A percentile compares a stretch with the other conserved stretches of the same genome.
phyloP scores from a whole-genome alignment of 345 rosid genomes.

The Sapria himalayana region DNA sequence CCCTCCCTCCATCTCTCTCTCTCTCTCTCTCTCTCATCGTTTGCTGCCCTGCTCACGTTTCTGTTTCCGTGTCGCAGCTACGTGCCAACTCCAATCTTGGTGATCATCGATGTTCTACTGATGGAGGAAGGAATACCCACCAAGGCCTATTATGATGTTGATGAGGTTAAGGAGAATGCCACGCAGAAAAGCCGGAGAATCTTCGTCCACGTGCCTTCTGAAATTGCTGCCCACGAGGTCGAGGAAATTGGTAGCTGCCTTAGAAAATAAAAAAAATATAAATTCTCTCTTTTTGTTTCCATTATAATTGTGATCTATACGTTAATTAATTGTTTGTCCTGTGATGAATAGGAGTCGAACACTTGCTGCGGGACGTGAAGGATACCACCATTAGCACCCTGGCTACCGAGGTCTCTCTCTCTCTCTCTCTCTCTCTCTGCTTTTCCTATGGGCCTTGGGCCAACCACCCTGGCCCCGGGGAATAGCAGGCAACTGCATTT shows the following conservation, averaged over 20 bases:
- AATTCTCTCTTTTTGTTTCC: slow-evolving; percentile 3
- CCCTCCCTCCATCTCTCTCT: background rate
- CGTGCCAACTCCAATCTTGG: slow-evolving; percentile 67
- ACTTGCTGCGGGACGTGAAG: slow-evolving; percentile 70
- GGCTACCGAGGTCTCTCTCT: slow-evolving; percentile 47
- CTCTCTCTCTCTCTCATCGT: background rate
- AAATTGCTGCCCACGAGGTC: slow-evolving; percentile 77
- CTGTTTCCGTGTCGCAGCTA: slow-evolving; percentile 24
- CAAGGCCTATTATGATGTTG: slow-evolving; percentile 68
- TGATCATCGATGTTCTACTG: slow-evolving; percentile 84
- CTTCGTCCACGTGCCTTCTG: slow-evolving; percentile 54
- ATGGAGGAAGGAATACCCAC: slow-evolving; percentile 80
- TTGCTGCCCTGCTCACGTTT: background rate
- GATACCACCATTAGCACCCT: slow-evolving; percentile 76
- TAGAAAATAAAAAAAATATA: slow-evolving; percentile 1
- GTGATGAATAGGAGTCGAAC: slow-evolving; percentile 42
- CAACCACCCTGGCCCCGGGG: no score
- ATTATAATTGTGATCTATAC: background rate
- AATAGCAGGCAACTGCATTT: no score
- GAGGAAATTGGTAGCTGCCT: slow-evolving; percentile 74
- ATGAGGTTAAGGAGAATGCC: slow-evolving; percentile 85
- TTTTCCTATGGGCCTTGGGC: no score
- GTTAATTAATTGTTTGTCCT: slow-evolving; percentile 1
- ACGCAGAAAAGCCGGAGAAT: slow-evolving; percentile 78
- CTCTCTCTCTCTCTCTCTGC: no score